Evolutionary conservation across 371 early-diverging fungal species (phyloP).

Genomic region (Mycotypha africana): DNA sequence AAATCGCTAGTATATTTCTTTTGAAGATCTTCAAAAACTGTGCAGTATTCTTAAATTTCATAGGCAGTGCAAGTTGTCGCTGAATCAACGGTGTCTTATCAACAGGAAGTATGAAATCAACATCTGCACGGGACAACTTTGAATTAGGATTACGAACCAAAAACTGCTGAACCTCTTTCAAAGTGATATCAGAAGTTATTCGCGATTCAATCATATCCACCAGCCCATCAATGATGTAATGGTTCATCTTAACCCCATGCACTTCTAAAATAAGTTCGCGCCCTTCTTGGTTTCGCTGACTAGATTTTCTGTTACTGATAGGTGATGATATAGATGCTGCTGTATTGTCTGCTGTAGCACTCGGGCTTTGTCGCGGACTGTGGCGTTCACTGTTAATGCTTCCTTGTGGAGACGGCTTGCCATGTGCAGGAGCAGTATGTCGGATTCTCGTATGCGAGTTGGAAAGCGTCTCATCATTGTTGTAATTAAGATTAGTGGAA

Average conservation of each 20-base stretch:
- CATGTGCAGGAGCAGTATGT: conserved; percentile 10
- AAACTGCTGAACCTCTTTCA: conserved; percentile 63
- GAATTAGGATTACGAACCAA: conserved; percentile 66
- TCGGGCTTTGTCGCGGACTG: conserved; percentile 18
- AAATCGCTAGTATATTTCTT: conserved; percentile 57
- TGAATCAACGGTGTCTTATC: conserved; percentile 33
- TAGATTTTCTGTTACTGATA: conserved; percentile 1
- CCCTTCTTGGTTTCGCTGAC: conserved; percentile 24
- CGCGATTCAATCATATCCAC: conserved; percentile 61
- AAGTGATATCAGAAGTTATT: conserved; percentile 56
- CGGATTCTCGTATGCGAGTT: conserved; percentile 18
- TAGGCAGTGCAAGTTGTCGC: conserved; percentile 46
- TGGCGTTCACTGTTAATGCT: conserved; percentile 23
- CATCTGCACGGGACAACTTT: conserved; percentile 61
- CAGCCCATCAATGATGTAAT: conserved; percentile 62
- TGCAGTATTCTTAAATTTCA: conserved; percentile 45
- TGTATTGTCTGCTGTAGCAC: conserved; percentile 7
- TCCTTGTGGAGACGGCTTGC: conserved; percentile 25
- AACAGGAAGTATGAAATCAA: conserved; percentile 65
- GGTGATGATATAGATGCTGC: conserved; percentile 12
- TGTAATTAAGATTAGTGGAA: neutral
- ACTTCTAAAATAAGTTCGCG: conserved; percentile 68
- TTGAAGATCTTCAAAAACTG: conserved; percentile 62
- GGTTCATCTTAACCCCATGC: conserved; percentile 67
- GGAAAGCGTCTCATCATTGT: conserved; percentile 3